These are phyloP conservation scores for Yarrowia sp. DNA, from an alignment of 805 yeast species.

Conservation along the genomic window DNA sequence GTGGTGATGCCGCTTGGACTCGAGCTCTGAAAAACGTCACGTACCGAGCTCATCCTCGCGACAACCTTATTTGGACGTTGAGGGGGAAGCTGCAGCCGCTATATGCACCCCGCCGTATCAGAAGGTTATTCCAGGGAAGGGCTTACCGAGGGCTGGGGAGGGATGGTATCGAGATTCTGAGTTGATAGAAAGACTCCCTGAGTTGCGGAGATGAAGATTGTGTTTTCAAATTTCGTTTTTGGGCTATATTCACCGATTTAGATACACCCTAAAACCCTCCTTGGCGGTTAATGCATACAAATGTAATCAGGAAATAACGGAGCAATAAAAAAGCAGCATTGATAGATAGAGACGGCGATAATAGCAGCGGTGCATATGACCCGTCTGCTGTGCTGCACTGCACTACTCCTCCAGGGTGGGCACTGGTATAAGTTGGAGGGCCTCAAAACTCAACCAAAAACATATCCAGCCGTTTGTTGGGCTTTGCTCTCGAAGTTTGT, in stretches of 20 bases:
- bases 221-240: background rate
- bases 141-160: background rate
- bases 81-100: constrained; percentile 17
- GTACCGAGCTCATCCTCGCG: background rate
- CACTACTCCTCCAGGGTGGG: no score
- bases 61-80: background rate
- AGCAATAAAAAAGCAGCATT: no score
- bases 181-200: background rate
- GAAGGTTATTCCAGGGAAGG: background rate
- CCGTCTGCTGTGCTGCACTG: no score
- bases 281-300: no score
- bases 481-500: no score
- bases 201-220: background rate
- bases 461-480: no score
- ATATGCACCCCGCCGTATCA: constrained; percentile 11
- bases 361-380: no score
- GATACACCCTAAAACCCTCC: background rate
- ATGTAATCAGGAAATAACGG: no score
- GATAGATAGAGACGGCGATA: no score
- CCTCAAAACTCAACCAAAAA: no score
- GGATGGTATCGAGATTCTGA: background rate
- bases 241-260: background rate
- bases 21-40: background rate
- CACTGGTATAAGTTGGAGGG: no score
- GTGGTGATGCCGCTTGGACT: no score